Evolutionary conservation across 208 protist genomes (phyloP), one percentile per base, ranked within the genome.

Genomic region (Trypanosoma boissoni): DNA sequence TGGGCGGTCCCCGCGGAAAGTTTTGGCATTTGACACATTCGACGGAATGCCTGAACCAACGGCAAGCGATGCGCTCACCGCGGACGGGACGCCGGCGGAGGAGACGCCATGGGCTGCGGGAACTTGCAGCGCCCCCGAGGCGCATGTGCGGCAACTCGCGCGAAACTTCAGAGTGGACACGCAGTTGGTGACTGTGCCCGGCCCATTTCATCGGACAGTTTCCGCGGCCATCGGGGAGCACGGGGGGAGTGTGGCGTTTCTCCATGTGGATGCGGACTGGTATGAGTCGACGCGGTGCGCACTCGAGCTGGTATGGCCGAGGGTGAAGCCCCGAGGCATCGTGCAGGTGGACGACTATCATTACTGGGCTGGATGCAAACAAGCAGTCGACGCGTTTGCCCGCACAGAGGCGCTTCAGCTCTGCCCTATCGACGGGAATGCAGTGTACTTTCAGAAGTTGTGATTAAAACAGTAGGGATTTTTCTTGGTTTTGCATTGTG

Each of bases 331-430:
- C 18, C 55, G 42, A 1, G 72, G 70, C 28, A 29, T 86, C 27
- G 80, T 91, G 43, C 87, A 94, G 57, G 70, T 89, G 36, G 83
- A 94, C 54, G 87, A 91, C 62, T 94, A 94, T 54, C 50, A 89
- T 66, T 91, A 91, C 65, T 94, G 83, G 87, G 24, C 53, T 6
- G 83, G 87, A 2, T 84, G 78, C 43, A 64, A 59, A 14, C 49
- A 69, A 21, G 87, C 83, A 0, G 83, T 89, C 29, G 76, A 93
- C 52, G 86, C 86, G 43, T 78, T 72, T 36, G 28, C 76, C 10
- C n/a, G 28, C 3, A 9, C 7, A 1, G 31, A 62, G 12, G 57
- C 63, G 29, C 18, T 29, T 21, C 37, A 80, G 16, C 48, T 71
- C 12, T 59, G 79, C 36, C 36, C 69, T 3, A 70, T 83, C 50